phyloP scores from a whole-genome alignment of 805 yeast species.

The Candida broadrunensis region DNA sequence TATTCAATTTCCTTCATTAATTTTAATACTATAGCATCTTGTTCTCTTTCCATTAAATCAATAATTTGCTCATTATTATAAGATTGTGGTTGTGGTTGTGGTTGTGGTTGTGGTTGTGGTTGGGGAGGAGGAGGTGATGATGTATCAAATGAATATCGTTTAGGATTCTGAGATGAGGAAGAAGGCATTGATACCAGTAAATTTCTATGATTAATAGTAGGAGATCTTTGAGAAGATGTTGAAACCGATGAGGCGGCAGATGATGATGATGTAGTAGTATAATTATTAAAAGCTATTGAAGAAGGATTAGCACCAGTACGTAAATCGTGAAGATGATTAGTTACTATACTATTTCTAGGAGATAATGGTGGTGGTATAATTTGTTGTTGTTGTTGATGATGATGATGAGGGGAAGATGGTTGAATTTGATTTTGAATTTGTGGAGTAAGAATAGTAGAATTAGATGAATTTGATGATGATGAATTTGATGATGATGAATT shows the following conservation, averaged over 20 bases:
- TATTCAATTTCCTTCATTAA: conserved; percentile 59
- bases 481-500: neutral
- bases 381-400: neutral
- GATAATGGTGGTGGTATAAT: conserved; percentile 3
- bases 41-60: conserved; percentile 68
- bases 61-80: conserved; percentile 46
- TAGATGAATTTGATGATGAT: neutral
- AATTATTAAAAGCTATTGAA: neutral
- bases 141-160: neutral
- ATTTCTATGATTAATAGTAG: neutral
- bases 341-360: conserved; percentile 7
- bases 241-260: neutral
- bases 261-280: neutral
- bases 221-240: neutral
- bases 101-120: neutral
- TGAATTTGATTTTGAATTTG: neutral
- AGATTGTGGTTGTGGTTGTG: conserved; percentile 2
- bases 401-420: neutral
- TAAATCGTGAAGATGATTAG: conserved; percentile 1
- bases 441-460: neutral
- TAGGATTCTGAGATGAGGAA: neutral
- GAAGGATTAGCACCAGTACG: neutral
- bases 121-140: conserved; percentile 1
- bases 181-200: neutral
- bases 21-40: conserved; percentile 68